Percentiles rank a stretch among this genome's conserved stretches.
These are phyloP conservation scores for Trichoderma brevicompactum DNA, from an alignment of 2,329 filamentous ascomycete genomes.

Conservation along the genomic window DNA sequence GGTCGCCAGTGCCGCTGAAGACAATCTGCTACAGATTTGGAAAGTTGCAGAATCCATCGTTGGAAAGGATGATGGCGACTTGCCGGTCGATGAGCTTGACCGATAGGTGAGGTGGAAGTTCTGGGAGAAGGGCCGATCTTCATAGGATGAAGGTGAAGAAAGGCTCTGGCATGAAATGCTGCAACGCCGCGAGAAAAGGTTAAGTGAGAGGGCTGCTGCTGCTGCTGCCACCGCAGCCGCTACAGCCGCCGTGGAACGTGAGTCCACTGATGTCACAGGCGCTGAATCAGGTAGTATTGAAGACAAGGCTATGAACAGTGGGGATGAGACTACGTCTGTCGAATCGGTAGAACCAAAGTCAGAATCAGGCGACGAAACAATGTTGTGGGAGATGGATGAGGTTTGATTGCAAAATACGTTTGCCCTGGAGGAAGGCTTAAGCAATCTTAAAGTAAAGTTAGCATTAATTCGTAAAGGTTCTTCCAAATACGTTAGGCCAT, in stretches of 20 bases:
- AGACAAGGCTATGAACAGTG: not conserved
- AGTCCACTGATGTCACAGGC: not conserved
- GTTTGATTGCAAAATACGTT: not conserved
- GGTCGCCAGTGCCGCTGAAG: constrained; percentile 91
- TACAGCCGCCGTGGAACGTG: not conserved
- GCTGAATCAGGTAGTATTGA: not conserved
- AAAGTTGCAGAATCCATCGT: constrained; percentile 83
- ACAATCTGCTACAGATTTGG: constrained; percentile 96
- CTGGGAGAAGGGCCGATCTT: constrained; percentile 39
- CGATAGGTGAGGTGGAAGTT: constrained; percentile 52
- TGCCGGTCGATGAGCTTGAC: constrained; percentile 78
- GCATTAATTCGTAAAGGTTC: not conserved
- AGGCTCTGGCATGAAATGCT: constrained; percentile 34
- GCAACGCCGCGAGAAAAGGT: constrained; percentile 12
- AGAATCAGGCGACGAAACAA: not conserved
- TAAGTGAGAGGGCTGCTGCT: constrained; percentile 13
- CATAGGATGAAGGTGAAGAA: constrained; percentile 39
- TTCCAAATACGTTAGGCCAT: not conserved
- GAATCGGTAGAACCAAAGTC: too few species aligned
- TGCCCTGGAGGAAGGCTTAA: not conserved
- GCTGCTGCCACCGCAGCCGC: too few species aligned
- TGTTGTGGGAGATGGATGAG: not conserved
- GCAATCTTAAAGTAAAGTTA: constrained; percentile 20
- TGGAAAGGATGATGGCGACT: constrained; percentile 73
- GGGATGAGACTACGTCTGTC: not conserved